Conservation (phyloP, 2,329 filamentous ascomycete species). For the Penicillium thymicola region DNA sequence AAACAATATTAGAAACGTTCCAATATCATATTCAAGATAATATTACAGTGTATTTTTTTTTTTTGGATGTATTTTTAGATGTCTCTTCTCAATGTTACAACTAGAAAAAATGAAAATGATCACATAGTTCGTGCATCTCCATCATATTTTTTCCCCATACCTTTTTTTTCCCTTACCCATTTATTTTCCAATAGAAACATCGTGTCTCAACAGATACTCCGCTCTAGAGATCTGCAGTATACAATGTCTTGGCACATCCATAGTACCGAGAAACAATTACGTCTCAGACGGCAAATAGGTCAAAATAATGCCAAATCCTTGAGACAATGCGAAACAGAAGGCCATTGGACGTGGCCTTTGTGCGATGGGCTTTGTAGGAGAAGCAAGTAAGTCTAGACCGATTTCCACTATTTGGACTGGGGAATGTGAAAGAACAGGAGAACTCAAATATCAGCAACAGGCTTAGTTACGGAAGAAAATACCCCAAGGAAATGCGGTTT, state of each 20-base stretch:
- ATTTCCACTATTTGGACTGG: neutral
- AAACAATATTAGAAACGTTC: neutral
- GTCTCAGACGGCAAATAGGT: neutral
- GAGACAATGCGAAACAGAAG: neutral
- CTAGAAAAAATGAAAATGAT: neutral
- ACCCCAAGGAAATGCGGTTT: neutral
- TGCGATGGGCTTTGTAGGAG: neutral
- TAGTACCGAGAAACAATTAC: neutral
- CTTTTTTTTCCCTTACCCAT: neutral
- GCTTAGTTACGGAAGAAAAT: neutral
- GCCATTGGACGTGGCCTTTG: neutral
- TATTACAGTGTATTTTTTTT: neutral
- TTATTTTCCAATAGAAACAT: neutral
- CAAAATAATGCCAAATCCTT: neutral
- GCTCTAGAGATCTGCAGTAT: conserved; percentile 1
- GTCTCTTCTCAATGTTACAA: too few species aligned
- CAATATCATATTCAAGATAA: neutral
- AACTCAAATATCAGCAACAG: neutral
- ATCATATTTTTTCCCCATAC: neutral
- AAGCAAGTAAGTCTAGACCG: neutral
- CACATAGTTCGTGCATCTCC: neutral
- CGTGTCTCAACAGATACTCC: neutral
- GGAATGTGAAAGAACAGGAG: neutral
- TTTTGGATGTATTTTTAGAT: neutral
- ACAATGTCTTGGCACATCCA: conserved; percentile 4